Evolutionary conservation across 177 flowering plant species (phyloP).

Genomic region (Vitis hybrid): DNA sequence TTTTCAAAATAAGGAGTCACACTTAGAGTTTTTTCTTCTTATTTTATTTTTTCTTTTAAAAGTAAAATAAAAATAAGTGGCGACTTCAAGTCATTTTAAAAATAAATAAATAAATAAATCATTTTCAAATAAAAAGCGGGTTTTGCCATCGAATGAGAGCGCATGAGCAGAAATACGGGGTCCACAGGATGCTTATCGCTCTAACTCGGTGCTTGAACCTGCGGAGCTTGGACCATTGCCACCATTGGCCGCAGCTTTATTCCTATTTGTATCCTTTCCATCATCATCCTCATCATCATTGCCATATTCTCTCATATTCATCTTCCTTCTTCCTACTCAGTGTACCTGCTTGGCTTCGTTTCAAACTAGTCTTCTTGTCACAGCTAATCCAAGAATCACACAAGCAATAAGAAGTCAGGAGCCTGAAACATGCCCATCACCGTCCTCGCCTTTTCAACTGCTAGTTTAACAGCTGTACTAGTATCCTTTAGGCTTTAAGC

Average conservation of each 20-base stretch:
- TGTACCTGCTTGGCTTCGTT: slow-evolving; percentile 59
- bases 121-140: too few relatives aligned
- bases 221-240: slow-evolving; percentile 32
- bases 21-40: too few relatives aligned
- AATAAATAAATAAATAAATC: too few relatives aligned
- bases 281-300: slow-evolving; percentile 65
- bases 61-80: too few relatives aligned
- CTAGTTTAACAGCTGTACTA: slow-evolving; percentile 43
- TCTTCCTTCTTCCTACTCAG: slow-evolving; percentile 59
- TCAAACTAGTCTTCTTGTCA: slow-evolving; percentile 45
- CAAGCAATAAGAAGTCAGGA: slow-evolving; percentile 36
- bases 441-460: slow-evolving; percentile 54
- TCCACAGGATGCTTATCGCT: not conserved
- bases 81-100: too few relatives aligned
- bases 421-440: slow-evolving; percentile 64
- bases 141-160: too few relatives aligned
- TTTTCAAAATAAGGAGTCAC: too few relatives aligned
- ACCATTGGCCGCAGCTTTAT: slow-evolving; percentile 23
- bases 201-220: slow-evolving; percentile 39
- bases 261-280: slow-evolving; percentile 36
- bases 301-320: slow-evolving; percentile 9
- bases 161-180: too few relatives aligned
- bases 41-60: too few relatives aligned
- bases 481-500: slow-evolving; percentile 30
- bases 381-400: slow-evolving; percentile 75